phyloP scores from a whole-genome alignment of 768 basidiomycete species.

The Suillus discolor region DNA sequence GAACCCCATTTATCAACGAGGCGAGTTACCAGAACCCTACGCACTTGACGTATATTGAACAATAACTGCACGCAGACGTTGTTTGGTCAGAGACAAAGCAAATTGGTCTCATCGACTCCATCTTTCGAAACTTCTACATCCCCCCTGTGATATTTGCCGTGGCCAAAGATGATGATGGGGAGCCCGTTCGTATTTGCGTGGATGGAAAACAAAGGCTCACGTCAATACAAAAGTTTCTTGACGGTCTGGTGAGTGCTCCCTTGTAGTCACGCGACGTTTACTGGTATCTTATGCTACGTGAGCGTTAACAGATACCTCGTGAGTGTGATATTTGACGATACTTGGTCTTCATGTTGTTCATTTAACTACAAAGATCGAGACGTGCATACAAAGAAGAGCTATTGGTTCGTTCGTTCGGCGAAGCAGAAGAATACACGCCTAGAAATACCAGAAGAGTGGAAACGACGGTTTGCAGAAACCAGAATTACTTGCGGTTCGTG shows the following conservation, averaged over 20 bases:
- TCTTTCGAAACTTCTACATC: slow-evolving; percentile 55
- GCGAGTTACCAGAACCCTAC: slow-evolving; percentile 33
- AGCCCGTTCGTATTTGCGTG: slow-evolving; percentile 45
- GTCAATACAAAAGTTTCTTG: slow-evolving; percentile 46
- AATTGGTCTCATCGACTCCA: slow-evolving; percentile 51
- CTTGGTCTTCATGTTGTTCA: slow-evolving; percentile 16
- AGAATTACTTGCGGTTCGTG: slow-evolving; percentile 68
- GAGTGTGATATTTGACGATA: slow-evolving; percentile 25
- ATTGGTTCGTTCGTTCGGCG: slow-evolving; percentile 60
- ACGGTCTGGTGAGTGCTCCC: slow-evolving; percentile 42
- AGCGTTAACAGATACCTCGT: slow-evolving; percentile 53
- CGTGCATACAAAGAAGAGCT: slow-evolving; percentile 57
- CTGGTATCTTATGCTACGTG: slow-evolving; percentile 13
- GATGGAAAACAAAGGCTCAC: slow-evolving; percentile 59
- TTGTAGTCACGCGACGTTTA: background rate
- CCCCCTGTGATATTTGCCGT: slow-evolving; percentile 54
- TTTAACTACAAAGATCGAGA: slow-evolving; percentile 52
- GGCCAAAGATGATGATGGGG: slow-evolving; percentile 42
- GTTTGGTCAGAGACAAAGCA: slow-evolving; percentile 79
- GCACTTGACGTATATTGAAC: background rate
- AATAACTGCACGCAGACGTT: slow-evolving; percentile 48
- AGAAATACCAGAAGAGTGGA: slow-evolving; percentile 56
- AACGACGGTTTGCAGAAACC: slow-evolving; percentile 53
- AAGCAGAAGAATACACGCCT: slow-evolving; percentile 43
- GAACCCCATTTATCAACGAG: slow-evolving; percentile 73